Conservation (phyloP, 768 basidiomycete species). For the Russula griseocarnosa region DNA sequence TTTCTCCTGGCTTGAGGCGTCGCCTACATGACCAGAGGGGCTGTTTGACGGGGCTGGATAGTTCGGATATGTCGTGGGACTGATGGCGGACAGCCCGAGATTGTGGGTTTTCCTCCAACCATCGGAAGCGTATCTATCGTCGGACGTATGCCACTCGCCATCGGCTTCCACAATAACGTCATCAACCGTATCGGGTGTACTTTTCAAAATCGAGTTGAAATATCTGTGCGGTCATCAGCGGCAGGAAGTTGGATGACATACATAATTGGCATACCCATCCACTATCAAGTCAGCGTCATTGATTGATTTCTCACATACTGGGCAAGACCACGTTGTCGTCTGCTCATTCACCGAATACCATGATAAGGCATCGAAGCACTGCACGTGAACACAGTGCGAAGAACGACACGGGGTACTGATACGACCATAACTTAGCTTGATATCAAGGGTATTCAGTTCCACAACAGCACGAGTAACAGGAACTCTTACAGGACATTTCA, state of each 20-base stretch:
- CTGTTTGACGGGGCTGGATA: not conserved
- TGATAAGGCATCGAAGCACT: conserved; percentile 92
- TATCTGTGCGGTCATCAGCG: conserved; percentile 49
- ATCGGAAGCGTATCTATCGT: conserved; percentile 75
- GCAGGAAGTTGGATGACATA: not conserved
- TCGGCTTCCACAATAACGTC: conserved; percentile 92
- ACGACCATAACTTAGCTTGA: conserved; percentile 79
- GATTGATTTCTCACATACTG: conserved; percentile 81
- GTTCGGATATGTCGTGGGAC: conserved; percentile 9
- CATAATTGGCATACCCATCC: conserved; percentile 67
- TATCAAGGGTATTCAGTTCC: conserved; percentile 9
- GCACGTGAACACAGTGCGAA: conserved; percentile 78
- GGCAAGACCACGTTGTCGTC: conserved; percentile 94
- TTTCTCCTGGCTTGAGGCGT: conserved; percentile 31
- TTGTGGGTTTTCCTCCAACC: conserved; percentile 62
- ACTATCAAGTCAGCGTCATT: conserved; percentile 79
- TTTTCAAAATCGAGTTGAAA: conserved; percentile 78
- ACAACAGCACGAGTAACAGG: not conserved
- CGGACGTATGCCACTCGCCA: conserved; percentile 93
- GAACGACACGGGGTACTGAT: conserved; percentile 84
- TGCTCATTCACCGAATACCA: conserved; percentile 96
- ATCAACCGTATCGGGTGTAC: conserved; percentile 75
- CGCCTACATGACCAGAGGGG: conserved; percentile 2
- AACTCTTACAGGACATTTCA: conserved; percentile 85
- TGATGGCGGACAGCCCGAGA: conserved; percentile 28